Evolutionary conservation across 2,329 filamentous ascomycete species (phyloP).

Genomic region (Nigrospora oryzae): DNA sequence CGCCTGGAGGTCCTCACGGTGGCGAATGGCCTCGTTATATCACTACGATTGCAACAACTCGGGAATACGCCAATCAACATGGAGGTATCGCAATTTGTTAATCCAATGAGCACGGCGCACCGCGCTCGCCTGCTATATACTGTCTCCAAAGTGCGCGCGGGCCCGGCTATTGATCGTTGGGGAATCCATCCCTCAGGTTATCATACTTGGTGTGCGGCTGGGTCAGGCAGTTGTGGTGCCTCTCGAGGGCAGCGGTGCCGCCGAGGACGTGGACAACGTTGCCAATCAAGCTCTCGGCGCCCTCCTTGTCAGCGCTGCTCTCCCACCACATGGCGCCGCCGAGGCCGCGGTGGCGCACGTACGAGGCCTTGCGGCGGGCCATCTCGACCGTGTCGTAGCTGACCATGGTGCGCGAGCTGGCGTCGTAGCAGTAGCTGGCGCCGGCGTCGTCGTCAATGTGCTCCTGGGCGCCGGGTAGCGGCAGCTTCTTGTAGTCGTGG

Average conservation of each 20-base stretch:
- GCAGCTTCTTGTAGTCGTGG: constrained; percentile 83
- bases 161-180: constrained; percentile 14
- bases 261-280: constrained; percentile 54
- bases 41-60: too few species aligned
- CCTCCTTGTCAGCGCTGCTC: constrained; percentile 65
- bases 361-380: constrained; percentile 62
- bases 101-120: too few species aligned
- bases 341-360: constrained; percentile 56
- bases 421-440: constrained; percentile 73
- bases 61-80: too few species aligned
- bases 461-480: constrained; percentile 58
- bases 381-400: constrained; percentile 69
- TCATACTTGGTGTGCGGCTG: constrained; percentile 64
- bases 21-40: too few species aligned
- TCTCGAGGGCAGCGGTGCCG: constrained; percentile 39
- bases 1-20: too few species aligned
- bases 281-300: constrained; percentile 58
- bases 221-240: constrained; percentile 48
- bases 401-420: constrained; percentile 55
- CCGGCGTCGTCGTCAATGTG: constrained; percentile 52
- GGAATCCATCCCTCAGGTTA: constrained; percentile 54
- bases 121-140: too few species aligned
- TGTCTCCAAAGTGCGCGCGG: too few species aligned
- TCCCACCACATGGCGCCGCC: constrained; percentile 99
- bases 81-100: too few species aligned